phyloP scores from a whole-genome alignment of 2,329 filamentous ascomycete genomes.

The Colletotrichum truncatum region DNA sequence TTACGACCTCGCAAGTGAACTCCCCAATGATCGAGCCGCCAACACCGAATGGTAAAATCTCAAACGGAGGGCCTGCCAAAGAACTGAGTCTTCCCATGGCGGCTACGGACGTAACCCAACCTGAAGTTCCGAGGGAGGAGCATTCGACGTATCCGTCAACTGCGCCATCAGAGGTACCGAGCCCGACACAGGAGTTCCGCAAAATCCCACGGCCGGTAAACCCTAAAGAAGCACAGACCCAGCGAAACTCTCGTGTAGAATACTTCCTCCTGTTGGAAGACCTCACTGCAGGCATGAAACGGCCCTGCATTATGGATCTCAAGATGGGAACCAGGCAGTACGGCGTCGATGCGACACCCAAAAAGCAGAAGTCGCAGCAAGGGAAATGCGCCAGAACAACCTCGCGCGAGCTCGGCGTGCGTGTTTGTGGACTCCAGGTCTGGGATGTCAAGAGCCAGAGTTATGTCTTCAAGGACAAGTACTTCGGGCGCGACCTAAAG shows the following conservation, averaged over 20 bases:
- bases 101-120: conserved; percentile 1
- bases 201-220: conserved; percentile 72
- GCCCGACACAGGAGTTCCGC: conserved; percentile 46
- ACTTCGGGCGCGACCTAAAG: conserved; percentile 89
- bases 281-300: conserved; percentile 94
- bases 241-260: conserved; percentile 75
- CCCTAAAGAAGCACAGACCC: conserved; percentile 78
- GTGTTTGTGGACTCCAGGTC: conserved; percentile 94
- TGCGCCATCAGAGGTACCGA: conserved; percentile 46
- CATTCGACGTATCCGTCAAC: conserved; percentile 19
- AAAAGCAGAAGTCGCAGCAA: conserved; percentile 92
- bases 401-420: conserved; percentile 88
- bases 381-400: conserved; percentile 94
- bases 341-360: conserved; percentile 88
- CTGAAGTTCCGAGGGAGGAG: conserved; percentile 9
- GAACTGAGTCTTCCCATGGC: conserved; percentile 11
- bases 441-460: conserved; percentile 87
- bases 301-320: conserved; percentile 94
- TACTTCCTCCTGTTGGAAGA: conserved; percentile 96
- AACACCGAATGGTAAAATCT: conserved; percentile 1
- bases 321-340: conserved; percentile 99
- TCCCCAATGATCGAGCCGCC: conserved; percentile 26
- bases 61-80: not conserved
- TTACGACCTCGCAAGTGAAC: conserved; percentile 27
- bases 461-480: conserved; percentile 98